Base-by-base conservation (phyloP, 495 filamentous ascomycete species). In the Ascobolus immersus region DNA sequence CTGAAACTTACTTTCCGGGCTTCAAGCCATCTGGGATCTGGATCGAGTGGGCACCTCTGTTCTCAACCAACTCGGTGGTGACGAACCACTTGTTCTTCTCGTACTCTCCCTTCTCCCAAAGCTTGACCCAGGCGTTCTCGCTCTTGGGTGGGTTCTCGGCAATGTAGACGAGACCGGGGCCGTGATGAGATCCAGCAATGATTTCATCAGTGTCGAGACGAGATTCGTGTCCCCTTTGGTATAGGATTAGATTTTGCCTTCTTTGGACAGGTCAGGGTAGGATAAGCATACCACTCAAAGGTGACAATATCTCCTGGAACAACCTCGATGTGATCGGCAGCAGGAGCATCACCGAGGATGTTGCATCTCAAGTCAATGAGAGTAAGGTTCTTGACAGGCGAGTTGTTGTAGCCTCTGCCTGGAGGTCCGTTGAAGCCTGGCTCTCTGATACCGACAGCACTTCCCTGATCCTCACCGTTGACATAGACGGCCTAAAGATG, bases 81-180 rank as follows among this genome's bases (percentile, higher is more conserved):
- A 52, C 60, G 19, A 56, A 58, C 47, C 47, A 53, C 36, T 53
- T 54, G 21, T 44, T 46, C 0, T 50, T 42, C 0, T 43, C 38
- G n/a, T 53, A 51, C n/a, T 50, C 48, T 2, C 56, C 59, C 33
- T 60, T 49, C 23, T 57, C 53, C 25, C 42, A 56, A 29, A 63
- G 47, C 50, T 61, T 63, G 44, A 59, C 50, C 48, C 59, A 63
- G 6, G 55, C 53, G 32, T 56, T 46, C 8, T 46, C 54, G 28
- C 40, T 44, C 34, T 17, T 36, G n/a, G 45, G 50, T 24, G 55
- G 55, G 33, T 59, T 52, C 8, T 33, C 11, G 1, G 60, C 59
- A 28, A 67, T 58, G 43, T 61, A 67, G 32, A 53, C 53, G 35
- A 57, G 52, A 40, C 65, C 46, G 30, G 62, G 62, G 5, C 62